Evolutionary conservation across 805 yeast genomes (phyloP), one percentile per base, ranked within the genome.

Genomic region (Hanseniaspora occidentalis): DNA sequence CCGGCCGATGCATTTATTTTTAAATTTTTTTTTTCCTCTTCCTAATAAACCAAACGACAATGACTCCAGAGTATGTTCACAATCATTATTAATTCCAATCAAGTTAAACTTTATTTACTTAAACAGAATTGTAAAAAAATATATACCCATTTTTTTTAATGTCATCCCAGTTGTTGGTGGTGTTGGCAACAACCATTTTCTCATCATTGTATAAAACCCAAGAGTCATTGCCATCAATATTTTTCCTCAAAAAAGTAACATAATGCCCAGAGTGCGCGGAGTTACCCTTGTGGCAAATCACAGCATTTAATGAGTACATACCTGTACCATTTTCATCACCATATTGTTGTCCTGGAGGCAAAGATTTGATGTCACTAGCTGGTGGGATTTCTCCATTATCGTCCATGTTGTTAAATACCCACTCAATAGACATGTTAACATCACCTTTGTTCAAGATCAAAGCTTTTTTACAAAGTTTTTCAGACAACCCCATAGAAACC

Each of bases 201-300:
- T 86, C 96, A 54, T 86, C 96, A 54, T 86, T 86, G 62, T 76
- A 88, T 34, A 86, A 63, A 2, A 80, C 79, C 95, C 95, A 85
- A 40, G 66, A 62, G 10, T 46, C 53, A 39, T 50, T 56, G 2
- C 65, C 69, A 2, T 63, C 62, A 7, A 54, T 44, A 1, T 11
- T 1, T 44, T 73, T 71, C 42, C 66, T 70, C 24, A 83, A 65
- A 51, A 81, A 86, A 1, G 79, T 83, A 31, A 88, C 96, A 57
- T 86, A 86, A 57, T 86, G 96, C 1, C 96, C 96, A 0, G 95
- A 83, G 49, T 88, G 95, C 1, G 84, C 80, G 10, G 94, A 80
- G 2, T 76, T 67, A 6, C 96, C 96, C 57, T 86, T 88, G 58
- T 86, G 96, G 55, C 95, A 85, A 13, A 88, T 67, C 4, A 83